A percentile compares a stretch with the other conserved stretches of the same genome.
phyloP scores from a whole-genome alignment of 2,329 filamentous ascomycete genomes.

The Aspergillus vadensis region DNA sequence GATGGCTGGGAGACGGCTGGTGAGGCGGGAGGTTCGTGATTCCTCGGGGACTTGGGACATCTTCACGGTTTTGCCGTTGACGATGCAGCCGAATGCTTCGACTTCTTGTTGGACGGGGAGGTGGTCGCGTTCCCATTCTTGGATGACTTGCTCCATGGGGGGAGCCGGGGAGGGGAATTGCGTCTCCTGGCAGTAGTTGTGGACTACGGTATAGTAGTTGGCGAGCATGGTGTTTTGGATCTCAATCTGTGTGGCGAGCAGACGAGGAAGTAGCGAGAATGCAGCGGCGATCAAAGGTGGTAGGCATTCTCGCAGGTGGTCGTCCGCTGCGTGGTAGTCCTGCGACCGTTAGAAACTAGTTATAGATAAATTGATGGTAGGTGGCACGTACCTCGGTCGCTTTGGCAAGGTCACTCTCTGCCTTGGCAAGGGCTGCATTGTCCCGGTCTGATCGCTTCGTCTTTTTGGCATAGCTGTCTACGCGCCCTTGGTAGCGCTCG shows the following conservation, averaged over 20 bases:
- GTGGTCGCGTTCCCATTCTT: conserved; percentile 65
- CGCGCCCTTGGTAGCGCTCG: conserved; percentile 73
- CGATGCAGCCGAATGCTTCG: conserved; percentile 66
- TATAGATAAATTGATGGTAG: neutral
- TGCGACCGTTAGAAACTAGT: conserved; percentile 35
- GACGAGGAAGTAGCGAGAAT: conserved; percentile 71
- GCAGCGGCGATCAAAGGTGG: conserved; percentile 71
- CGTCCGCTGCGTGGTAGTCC: conserved; percentile 75
- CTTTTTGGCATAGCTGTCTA: conserved; percentile 71
- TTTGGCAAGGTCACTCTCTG: conserved; percentile 68
- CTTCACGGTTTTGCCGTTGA: conserved; percentile 62
- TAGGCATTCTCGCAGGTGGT: conserved; percentile 69
- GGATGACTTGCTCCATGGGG: conserved; percentile 70
- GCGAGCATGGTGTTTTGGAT: conserved; percentile 78
- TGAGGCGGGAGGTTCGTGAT: conserved; percentile 43
- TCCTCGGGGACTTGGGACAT: conserved; percentile 16
- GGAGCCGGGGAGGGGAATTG: conserved; percentile 72
- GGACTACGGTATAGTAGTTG: conserved; percentile 74
- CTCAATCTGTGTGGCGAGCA: conserved; percentile 70
- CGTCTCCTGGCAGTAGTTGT: conserved; percentile 70
- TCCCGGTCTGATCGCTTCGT: conserved; percentile 71
- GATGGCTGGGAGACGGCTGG: conserved; percentile 37
- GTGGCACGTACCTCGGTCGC: conserved; percentile 60
- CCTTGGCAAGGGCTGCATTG: conserved; percentile 68
- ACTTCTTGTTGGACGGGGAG: conserved; percentile 65